Conservation (phyloP, 352 stramenopile species). For the Peronospora farinosa region DNA sequence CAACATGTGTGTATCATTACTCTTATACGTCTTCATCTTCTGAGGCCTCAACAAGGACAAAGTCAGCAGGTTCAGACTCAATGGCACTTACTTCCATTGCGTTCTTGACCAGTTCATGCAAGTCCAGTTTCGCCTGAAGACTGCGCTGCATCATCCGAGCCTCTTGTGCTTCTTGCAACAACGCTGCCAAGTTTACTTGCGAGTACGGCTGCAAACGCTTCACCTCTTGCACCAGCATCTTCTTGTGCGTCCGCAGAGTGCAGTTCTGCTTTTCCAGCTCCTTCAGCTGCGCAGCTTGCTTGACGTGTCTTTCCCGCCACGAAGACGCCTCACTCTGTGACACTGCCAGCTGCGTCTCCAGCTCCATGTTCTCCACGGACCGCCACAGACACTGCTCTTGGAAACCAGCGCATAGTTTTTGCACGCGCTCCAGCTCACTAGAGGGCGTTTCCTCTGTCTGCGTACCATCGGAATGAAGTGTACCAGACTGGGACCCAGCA, state of each 20-base stretch:
- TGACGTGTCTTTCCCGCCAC: slow-evolving; percentile 26
- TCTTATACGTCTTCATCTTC: slow-evolving; percentile 10
- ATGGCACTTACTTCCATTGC: background rate
- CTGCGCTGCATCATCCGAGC: slow-evolving; percentile 69
- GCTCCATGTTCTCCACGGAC: slow-evolving; percentile 59
- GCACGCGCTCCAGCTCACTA: slow-evolving; percentile 35
- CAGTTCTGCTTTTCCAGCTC: slow-evolving; percentile 27
- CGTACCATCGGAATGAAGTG: slow-evolving; percentile 5
- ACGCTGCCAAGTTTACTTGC: slow-evolving; percentile 51
- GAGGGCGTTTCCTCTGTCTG: slow-evolving; percentile 16
- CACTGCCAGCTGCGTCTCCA: slow-evolving; percentile 38
- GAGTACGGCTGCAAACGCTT: slow-evolving; percentile 62
- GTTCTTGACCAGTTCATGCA: slow-evolving; percentile 7
- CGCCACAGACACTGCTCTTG: slow-evolving; percentile 76
- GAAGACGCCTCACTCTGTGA: slow-evolving; percentile 22
- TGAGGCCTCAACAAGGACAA: slow-evolving; percentile 28
- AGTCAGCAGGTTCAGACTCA: slow-evolving; percentile 13
- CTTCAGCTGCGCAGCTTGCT: slow-evolving; percentile 18
- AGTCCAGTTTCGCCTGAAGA: slow-evolving; percentile 44
- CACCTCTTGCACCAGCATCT: slow-evolving; percentile 58
- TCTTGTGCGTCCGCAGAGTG: slow-evolving; percentile 49
- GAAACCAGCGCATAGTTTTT: slow-evolving; percentile 53
- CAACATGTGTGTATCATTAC: background rate
- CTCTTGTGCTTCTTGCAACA: slow-evolving; percentile 64
- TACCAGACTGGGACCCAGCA: slow-evolving; percentile 5